Evolutionary conservation across 768 basidiomycete species (phyloP), one percentile per base, ranked within the genome.

Genomic region (Agrocybe pediades): DNA sequence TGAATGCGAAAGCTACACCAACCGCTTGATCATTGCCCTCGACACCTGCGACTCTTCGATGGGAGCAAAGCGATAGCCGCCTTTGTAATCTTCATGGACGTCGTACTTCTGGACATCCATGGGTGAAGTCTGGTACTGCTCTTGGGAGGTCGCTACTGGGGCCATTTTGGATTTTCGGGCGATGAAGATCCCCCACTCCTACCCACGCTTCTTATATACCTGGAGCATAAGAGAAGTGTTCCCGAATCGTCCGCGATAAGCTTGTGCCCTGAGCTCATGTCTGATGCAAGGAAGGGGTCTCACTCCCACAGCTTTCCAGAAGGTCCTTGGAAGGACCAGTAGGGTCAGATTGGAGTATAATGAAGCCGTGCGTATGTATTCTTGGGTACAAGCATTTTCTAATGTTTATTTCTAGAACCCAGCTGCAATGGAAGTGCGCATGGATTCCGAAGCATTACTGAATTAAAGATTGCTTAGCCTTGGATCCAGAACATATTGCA

Each of bases 1-100:
- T 17, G 50, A 53, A 29, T n/a, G n/a, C n/a, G 21, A 15, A 24
- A 40, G 21, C 26, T 23, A 40, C 23, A 43, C 56, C 41, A 41
- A 85, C 84, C 87, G 71, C 69, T 82, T 86, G 61, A 87, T 88
- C 87, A 89, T 90, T 42, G 87, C 87, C 40, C 88, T 75, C 8
- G 87, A 83, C 2, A 90, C 88, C 57, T 89, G 82, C 7, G 87
- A 84, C 70, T 90, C 89, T 61, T 86, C 78, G 52, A 89, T 87
- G 2, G 87, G 87, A 2, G 87, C 87, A 54, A 88, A 89, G 26
- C 75, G 76, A 70, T 87, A 88, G 52, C 78, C 66, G 3, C 87
- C 88, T 21, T 82, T 71, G 59, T 87, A 88, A 64, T 84, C 70
- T 61, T 85, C 83, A 23, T 62, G 54, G 50, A 77, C 68, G 23